phyloP scores from a whole-genome alignment of 179 eudicot genomes.

The Silene vulgaris region DNA sequence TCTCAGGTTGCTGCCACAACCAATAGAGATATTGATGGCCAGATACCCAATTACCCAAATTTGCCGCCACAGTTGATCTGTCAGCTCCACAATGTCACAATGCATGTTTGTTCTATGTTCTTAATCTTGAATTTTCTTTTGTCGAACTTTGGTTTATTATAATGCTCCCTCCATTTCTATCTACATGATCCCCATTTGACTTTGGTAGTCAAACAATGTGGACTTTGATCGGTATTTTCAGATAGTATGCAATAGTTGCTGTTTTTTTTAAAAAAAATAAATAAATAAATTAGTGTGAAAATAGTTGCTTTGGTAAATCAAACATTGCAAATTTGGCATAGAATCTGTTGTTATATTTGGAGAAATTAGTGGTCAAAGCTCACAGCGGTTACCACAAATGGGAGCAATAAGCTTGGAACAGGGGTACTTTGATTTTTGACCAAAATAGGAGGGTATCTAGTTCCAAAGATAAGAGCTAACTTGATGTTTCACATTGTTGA shows the following conservation, averaged over 20 bases:
- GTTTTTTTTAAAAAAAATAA: too few relatives aligned
- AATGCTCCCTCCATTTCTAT: neutral
- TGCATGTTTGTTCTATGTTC: slow-evolving; percentile 63
- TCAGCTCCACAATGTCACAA: slow-evolving; percentile 95
- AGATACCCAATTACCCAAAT: slow-evolving; percentile 87
- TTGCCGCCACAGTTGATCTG: slow-evolving; percentile 88
- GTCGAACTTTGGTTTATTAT: neutral
- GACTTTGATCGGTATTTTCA: neutral
- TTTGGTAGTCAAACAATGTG: neutral
- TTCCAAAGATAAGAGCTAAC: neutral
- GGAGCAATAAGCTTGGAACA: neutral
- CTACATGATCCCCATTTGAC: neutral
- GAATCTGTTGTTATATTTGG: neutral
- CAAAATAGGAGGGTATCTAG: neutral
- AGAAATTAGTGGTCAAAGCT: neutral
- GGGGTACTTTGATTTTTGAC: neutral
- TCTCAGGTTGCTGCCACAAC: slow-evolving; percentile 88
- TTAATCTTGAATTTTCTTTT: slow-evolving; percentile 17
- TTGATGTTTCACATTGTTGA: slow-evolving; percentile 22
- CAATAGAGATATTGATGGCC: slow-evolving; percentile 81
- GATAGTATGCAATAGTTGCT: too few relatives aligned
- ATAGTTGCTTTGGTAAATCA: neutral
- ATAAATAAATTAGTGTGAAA: too few relatives aligned
- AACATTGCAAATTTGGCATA: neutral
- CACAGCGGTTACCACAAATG: neutral